Base-by-base conservation (phyloP, 2,329 filamentous ascomycete genomes). In the Rhynchosporium secalis region DNA sequence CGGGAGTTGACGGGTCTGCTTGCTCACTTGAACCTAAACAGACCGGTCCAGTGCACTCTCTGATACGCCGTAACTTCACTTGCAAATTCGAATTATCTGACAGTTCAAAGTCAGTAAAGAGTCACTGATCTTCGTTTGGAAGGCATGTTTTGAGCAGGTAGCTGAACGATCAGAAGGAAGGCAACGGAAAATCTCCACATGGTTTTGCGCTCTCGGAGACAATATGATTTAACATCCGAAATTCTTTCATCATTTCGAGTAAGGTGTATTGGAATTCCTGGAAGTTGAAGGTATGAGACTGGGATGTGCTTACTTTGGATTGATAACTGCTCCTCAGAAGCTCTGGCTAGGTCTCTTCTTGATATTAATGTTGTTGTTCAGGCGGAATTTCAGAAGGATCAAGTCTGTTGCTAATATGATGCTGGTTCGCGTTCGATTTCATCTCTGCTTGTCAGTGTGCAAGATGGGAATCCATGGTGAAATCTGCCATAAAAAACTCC, bases 161-260 rank as follows among this genome's bases (percentile, higher is more conserved):
- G 38, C 20, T 65, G 46, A 58, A 68, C 56, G 73, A 86, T 96
- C 92, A 96, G 92, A 96, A 96, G 93, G 93, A 97, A 97, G 93
- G 92, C 92, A 97, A 96, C 93, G 92, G 93, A 96, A 63, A 88
- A 89, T 86, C 79, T 96, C 93, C 88, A 96, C 93, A 96, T 81
- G 84, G 84, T 80, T 86, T 87, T 96, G 92, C 92, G 91, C 92
- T 90, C 89, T 88, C 90, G 90, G 90, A 88, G 88, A 86, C 83
- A 85, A 85, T 81, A 82, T 85, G 82, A 83, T 78, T 96, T 96
- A 91, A 95, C 91, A 96, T 96, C 93, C 93, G 92, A 84, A 89
- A 90, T 96, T 80, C 57, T 80, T 95, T 96, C 91, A 91, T 96
- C 93, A 96, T 86, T 72, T 77, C 31, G 33, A 36, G 10, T 1